Evolutionary conservation across 768 basidiomycete species (phyloP).

Genomic region (Russula sp.): DNA sequence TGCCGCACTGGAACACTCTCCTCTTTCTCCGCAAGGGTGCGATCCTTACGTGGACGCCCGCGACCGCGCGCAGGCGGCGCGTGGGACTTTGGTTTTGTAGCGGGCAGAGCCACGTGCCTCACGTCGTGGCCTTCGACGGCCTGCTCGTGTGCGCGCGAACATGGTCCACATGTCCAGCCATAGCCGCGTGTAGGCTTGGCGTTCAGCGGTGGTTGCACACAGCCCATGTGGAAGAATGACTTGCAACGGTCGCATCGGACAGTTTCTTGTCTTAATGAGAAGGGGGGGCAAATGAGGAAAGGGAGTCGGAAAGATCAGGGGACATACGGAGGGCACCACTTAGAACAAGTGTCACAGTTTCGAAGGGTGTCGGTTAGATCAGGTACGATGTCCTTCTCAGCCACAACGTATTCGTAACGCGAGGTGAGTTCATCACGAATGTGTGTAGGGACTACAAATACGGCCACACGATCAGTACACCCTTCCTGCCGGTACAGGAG

Average conservation of each 20-base stretch:
- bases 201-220: conserved; percentile 83
- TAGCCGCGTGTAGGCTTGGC: conserved; percentile 94
- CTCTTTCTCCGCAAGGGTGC: conserved; percentile 63
- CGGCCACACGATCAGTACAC: conserved; percentile 20
- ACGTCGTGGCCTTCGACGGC: conserved; percentile 72
- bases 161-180: conserved; percentile 95
- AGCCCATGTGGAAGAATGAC: conserved; percentile 89
- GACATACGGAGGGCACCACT: conserved; percentile 84
- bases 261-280: conserved; percentile 56
- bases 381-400: conserved; percentile 87
- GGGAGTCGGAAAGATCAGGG: not conserved
- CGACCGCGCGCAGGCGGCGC: conserved; percentile 66
- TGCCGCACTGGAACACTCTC: conserved; percentile 73
- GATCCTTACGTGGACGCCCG: conserved; percentile 73
- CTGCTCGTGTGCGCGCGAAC: conserved; percentile 80
- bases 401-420: conserved; percentile 92
- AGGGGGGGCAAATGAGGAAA: conserved; percentile 17
- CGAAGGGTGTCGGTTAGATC: conserved; percentile 84
- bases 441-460: conserved; percentile 57
- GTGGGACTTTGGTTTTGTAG: conserved; percentile 55
- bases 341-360: conserved; percentile 75
- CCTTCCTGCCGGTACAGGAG: not conserved
- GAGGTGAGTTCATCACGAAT: conserved; percentile 69
- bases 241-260: conserved; percentile 91
- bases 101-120: conserved; percentile 43